Conservation (phyloP, 1,139 yeast species). For the Suhomyces bokatorum region DNA sequence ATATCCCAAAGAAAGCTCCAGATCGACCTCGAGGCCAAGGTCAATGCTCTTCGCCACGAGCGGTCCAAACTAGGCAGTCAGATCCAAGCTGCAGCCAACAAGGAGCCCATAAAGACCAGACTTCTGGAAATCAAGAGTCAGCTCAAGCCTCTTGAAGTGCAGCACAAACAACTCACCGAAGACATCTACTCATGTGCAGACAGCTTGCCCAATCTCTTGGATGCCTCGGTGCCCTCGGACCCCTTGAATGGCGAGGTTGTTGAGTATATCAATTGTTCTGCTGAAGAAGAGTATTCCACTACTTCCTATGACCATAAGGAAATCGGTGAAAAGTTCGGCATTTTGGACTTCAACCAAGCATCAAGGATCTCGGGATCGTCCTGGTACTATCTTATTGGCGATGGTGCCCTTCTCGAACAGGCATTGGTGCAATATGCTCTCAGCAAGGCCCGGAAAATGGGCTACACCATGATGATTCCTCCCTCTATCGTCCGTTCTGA, state of each 20-base stretch:
- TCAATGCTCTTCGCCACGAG: slow-evolving; percentile 32
- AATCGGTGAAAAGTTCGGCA: slow-evolving; percentile 60
- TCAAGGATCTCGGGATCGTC: slow-evolving; percentile 80
- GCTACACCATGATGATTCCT: slow-evolving; percentile 74
- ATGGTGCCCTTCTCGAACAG: slow-evolving; percentile 87
- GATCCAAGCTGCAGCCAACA: slow-evolving; percentile 18
- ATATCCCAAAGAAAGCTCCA: slow-evolving; percentile 28
- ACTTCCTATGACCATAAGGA: slow-evolving; percentile 56
- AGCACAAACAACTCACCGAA: slow-evolving; percentile 27
- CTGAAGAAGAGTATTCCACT: slow-evolving; percentile 26
- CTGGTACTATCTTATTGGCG: slow-evolving; percentile 83
- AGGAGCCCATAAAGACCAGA: slow-evolving; percentile 24
- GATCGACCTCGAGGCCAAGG: slow-evolving; percentile 21
- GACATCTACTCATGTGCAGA: slow-evolving; percentile 44
- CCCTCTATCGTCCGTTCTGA: slow-evolving; percentile 85
- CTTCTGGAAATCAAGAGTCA: slow-evolving; percentile 37
- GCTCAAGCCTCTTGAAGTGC: slow-evolving; percentile 37
- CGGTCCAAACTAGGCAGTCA: slow-evolving; percentile 30
- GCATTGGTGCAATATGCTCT: slow-evolving; percentile 84
- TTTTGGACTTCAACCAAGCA: slow-evolving; percentile 73
- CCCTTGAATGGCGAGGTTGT: slow-evolving; percentile 44
- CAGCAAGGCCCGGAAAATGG: slow-evolving; percentile 60
- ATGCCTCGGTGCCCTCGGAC: slow-evolving; percentile 47
- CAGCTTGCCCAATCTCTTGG: slow-evolving; percentile 68
- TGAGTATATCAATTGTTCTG: slow-evolving; percentile 48